Conservation (phyloP, 192 early-diverging fungal species). For the Geranomyces variabilis region DNA sequence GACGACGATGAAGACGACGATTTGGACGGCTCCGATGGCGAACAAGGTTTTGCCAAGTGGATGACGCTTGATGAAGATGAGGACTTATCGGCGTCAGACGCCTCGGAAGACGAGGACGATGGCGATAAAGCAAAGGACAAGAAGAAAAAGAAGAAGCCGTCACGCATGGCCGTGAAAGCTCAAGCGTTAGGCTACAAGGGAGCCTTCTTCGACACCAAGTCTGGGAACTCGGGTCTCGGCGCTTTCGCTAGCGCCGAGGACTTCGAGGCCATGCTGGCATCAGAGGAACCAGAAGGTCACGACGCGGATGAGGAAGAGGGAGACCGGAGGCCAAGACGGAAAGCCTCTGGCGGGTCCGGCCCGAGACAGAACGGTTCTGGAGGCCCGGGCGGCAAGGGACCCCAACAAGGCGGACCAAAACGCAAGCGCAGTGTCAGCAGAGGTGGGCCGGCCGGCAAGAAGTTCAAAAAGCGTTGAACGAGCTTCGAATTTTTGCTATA, state of each 20-base stretch:
- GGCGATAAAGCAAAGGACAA: conserved; percentile 52
- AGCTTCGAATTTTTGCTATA: no score
- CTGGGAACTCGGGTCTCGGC: conserved; percentile 51
- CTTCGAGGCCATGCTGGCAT: conserved; percentile 52
- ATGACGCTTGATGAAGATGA: conserved; percentile 23
- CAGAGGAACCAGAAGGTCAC: conserved; percentile 40
- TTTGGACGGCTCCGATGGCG: conserved; percentile 12
- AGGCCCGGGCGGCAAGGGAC: no score
- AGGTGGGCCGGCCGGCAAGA: no score
- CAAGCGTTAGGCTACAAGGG: conserved; percentile 61
- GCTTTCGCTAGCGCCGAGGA: conserved; percentile 70
- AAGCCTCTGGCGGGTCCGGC: no score
- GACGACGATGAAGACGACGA: conserved; percentile 29
- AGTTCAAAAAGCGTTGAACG: no score
- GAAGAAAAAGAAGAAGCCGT: conserved; percentile 48
- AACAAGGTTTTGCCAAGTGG: conserved; percentile 28
- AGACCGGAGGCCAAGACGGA: neutral
- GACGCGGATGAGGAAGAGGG: neutral
- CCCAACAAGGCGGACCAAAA: no score
- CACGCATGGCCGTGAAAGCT: conserved; percentile 53
- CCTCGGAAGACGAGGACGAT: conserved; percentile 26
- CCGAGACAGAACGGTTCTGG: no score
- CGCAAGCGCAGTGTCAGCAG: no score
- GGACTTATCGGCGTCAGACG: conserved; percentile 13
- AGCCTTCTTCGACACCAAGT: conserved; percentile 47